Evolutionary conservation across 2,329 filamentous ascomycete genomes (phyloP).

Genomic region (Penicillium oxalicum): DNA sequence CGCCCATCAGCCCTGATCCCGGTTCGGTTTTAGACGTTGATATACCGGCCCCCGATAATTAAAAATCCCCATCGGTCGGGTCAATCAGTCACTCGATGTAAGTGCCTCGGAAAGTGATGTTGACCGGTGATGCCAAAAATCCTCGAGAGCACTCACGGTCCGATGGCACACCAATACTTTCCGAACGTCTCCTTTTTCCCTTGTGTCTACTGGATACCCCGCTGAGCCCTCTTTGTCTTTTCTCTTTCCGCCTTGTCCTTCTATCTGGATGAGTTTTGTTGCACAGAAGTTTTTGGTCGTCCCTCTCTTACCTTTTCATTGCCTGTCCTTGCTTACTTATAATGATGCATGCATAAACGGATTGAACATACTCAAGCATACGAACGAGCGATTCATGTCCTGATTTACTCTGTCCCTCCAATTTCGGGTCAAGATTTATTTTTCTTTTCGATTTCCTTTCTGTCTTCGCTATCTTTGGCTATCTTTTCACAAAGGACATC

Average conservation of each 20-base stretch:
- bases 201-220: slow-evolving; percentile 31
- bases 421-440: neutral
- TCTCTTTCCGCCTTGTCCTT: slow-evolving; percentile 1
- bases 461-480: neutral
- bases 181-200: slow-evolving; percentile 7
- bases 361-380: slow-evolving; percentile 18
- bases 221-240: neutral
- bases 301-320: too few relatives aligned
- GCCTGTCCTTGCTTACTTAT: neutral
- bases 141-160: neutral
- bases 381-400: slow-evolving; percentile 15
- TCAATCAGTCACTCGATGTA: too few relatives aligned
- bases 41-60: neutral
- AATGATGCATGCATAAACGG: slow-evolving; percentile 6
- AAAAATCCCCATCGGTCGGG: too few relatives aligned
- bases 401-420: neutral
- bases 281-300: too few relatives aligned
- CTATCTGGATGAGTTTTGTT: neutral
- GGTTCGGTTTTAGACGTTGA: slow-evolving; percentile 5
- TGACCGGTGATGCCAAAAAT: too few relatives aligned
- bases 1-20: slow-evolving; percentile 16
- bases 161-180: neutral
- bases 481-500: too few relatives aligned
- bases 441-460: neutral
- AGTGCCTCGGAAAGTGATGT: too few relatives aligned